Evolutionary conservation across 208 protist genomes (phyloP), one percentile per base, ranked within the genome.

Genomic region (Balamuthia mandrillaris): DNA sequence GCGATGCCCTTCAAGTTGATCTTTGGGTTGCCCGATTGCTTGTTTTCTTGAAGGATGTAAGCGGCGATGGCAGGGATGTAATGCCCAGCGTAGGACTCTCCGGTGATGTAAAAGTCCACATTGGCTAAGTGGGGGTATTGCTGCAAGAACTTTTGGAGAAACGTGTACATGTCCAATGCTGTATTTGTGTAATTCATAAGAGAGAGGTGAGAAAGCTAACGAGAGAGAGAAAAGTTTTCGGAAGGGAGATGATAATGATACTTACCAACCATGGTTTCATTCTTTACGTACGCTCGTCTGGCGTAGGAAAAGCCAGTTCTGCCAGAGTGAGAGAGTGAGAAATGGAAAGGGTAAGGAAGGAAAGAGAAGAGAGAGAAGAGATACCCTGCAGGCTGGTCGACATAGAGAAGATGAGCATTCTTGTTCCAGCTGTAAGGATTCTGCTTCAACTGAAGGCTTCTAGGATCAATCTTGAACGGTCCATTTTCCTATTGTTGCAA

Each of bases 81-180:
- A 35, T 78, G 68, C 33, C 68, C 16, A 10, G 4, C 31, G 21
- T 70, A 37, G 18, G 47, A 54, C 16, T 27, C 41, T 56, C 66
- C 68, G 2, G 68, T 78, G 45, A 78, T 78, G 45, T 44, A 78
- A 33, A 78, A 78, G 45, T 78, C 58, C 10, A 49, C 52, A 42
- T 78, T 78, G 68, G 68, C 68, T 16, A 78, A 78, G 45, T 78
- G 68, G 44, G 68, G 68, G 47, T 78, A 78, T 29, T 42, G 52
- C 68, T 58, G 2, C 45, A 78, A 78, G 68, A 78, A 78, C 4
- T 78, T 78, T 49, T 78, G 68, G 68, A 78, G 68, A 49, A 78
- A 78, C 33, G 68, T 78, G 68, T 45, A 78, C 68, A 78, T 78
- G 29, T 78, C 68, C 7, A 29, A 29, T 4, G 68, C n/a, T n/a